phyloP scores from a whole-genome alignment of 2,329 filamentous ascomycete genomes.

The Thielaviopsis musarum region DNA sequence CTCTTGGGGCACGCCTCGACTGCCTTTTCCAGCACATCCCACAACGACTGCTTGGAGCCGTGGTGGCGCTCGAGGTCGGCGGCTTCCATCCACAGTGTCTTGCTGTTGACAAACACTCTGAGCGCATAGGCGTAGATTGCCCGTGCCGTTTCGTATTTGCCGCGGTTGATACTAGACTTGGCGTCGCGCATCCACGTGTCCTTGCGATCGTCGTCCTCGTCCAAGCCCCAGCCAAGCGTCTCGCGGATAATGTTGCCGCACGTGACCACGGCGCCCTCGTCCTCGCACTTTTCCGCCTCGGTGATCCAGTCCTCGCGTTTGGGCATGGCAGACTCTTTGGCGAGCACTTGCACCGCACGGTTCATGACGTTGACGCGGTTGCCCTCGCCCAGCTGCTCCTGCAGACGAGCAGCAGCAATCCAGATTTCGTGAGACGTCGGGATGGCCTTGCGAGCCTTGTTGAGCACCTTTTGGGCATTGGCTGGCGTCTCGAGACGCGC shows the following conservation, averaged over 20 bases:
- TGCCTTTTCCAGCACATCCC: constrained; percentile 76
- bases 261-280: constrained; percentile 73
- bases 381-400: constrained; percentile 70
- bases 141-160: constrained; percentile 74
- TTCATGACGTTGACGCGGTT: constrained; percentile 85
- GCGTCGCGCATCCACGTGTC: constrained; percentile 95
- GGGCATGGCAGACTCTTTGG: constrained; percentile 85
- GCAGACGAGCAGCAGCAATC: constrained; percentile 82
- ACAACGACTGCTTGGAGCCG: constrained; percentile 66
- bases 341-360: constrained; percentile 73
- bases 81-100: constrained; percentile 76
- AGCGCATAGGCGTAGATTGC: constrained; percentile 88
- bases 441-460: constrained; percentile 83
- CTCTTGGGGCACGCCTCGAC: constrained; percentile 85
- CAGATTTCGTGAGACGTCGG: constrained; percentile 91
- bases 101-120: constrained; percentile 75
- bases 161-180: constrained; percentile 60
- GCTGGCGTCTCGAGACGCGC: constrained; percentile 78
- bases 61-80: constrained; percentile 85
- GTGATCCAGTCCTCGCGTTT: constrained; percentile 95
- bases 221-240: constrained; percentile 80
- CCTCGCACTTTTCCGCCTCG: constrained; percentile 88
- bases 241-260: constrained; percentile 82
- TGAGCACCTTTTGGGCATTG: constrained; percentile 87
- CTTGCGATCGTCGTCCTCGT: constrained; percentile 92